Percentiles rank a stretch among this genome's conserved stretches.
These are phyloP conservation scores for Zygoascus flipseniorum DNA, from an alignment of 805 yeast species.

Conservation along the genomic window DNA sequence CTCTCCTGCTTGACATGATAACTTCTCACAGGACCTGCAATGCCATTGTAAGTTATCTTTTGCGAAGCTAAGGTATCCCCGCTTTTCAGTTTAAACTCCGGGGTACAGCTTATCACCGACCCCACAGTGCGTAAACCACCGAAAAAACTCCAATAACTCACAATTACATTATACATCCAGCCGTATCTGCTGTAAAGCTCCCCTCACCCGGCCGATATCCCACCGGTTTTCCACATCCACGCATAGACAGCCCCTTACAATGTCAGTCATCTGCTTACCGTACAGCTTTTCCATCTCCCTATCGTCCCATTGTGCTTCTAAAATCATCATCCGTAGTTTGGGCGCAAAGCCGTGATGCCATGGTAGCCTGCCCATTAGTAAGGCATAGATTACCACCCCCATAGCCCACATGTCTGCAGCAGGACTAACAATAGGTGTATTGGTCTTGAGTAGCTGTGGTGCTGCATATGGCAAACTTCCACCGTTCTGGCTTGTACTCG, in stretches of 20 bases:
- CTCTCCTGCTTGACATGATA: no score
- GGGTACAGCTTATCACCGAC: no score
- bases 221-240: constrained; percentile 11
- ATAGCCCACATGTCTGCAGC: constrained; percentile 86
- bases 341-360: constrained; percentile 83
- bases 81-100: no score
- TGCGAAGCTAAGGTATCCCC: no score
- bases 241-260: constrained; percentile 14
- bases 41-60: no score
- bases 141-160: no score
- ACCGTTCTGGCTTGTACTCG: constrained; percentile 33
- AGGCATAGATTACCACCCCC: constrained; percentile 69
- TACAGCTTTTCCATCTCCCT: constrained; percentile 28
- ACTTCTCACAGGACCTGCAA: no score
- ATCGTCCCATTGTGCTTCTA: constrained; percentile 54
- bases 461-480: constrained; percentile 92
- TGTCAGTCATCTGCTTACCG: constrained; percentile 9
- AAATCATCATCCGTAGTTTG: constrained; percentile 60
- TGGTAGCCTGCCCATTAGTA: constrained; percentile 68
- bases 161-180: no score
- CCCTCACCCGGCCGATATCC: constrained; percentile 1
- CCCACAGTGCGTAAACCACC: no score
- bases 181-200: neutral
- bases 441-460: constrained; percentile 66
- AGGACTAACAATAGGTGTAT: constrained; percentile 47